These are phyloP conservation scores for Secale cereale DNA, from an alignment of 176 grass and related monocot species.

Conservation along the genomic window DNA sequence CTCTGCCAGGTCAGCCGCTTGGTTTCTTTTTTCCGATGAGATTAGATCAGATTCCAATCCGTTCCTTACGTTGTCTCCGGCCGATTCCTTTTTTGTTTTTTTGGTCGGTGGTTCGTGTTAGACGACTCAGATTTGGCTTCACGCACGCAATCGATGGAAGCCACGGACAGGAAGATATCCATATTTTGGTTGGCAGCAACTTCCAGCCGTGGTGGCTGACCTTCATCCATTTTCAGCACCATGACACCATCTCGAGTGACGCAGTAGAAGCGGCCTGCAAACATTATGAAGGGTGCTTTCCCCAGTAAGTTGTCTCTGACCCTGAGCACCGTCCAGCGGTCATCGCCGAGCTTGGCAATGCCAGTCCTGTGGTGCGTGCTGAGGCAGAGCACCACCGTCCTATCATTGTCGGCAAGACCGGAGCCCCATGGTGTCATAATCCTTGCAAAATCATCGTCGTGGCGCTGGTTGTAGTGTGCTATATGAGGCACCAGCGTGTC, in stretches of 20 bases:
- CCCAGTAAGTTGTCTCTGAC: rapidly evolving
- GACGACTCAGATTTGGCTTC: too few species aligned
- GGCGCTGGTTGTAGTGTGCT: too few species aligned
- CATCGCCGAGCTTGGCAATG: neutral
- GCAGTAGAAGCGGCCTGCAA: neutral
- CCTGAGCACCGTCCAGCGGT: neutral
- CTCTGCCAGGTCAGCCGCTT: too few species aligned
- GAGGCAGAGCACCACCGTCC: neutral
- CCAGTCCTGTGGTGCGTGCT: neutral
- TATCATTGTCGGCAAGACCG: neutral
- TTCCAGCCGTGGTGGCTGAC: neutral
- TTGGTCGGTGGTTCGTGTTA: too few species aligned
- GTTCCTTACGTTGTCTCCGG: too few species aligned
- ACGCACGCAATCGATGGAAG: too few species aligned
- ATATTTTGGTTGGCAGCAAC: too few species aligned
- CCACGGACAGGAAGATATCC: too few species aligned
- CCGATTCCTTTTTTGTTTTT: too few species aligned
- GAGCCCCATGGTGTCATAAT: neutral
- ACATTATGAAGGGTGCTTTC: neutral
- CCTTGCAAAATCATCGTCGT: neutral
- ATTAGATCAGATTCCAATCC: too few species aligned
- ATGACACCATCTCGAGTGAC: neutral
- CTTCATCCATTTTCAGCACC: neutral
- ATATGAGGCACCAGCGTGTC: neutral
- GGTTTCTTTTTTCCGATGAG: too few species aligned